Evolutionary conservation across 495 filamentous ascomycete genomes (phyloP), one percentile per base, ranked within the genome.

Genomic region (Penicillium odoratum): DNA sequence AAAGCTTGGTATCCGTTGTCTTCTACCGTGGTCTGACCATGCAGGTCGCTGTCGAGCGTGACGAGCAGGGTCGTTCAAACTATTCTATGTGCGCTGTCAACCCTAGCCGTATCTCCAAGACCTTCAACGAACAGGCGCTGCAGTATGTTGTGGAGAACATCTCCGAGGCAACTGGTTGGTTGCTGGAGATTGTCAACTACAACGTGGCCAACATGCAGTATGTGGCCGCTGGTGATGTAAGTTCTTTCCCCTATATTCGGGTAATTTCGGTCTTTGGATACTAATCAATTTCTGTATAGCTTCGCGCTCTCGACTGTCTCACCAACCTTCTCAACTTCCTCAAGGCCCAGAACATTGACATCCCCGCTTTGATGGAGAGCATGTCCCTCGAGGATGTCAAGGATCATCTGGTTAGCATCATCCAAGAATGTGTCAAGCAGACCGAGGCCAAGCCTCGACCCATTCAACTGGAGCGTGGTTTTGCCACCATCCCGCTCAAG

Each of bases 71-170:
- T 51, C 89, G 94, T 44, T 96, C 91, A 51, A 98, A 96, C 78
- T 99, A 99, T 79, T 89, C 88, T 49, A 99, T 99, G 94, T 95
- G 92, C 69, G 94, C 94, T 53, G 93, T 98, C 76, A 99, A 99
- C 74, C 94, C 94, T 42, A 94, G 91, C 78, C 85, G 94, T 61
- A 94, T 99, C 73, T 93, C 88, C 58, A 96, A 94, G 80, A 97
- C 90, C 7, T 98, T 98, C 83, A 97, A 93, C 71, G 94, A 98
- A 75, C 86, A 92, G 69, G 94, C 94, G 16, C 80, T 98, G 55
- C 93, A 96, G 65, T 98, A 95, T 66, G 90, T 98, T 21, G 92
- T 97, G 47, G 90, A 88, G 77, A 93, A 88, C 75, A 91, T 98
- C 53, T 80, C 92, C 6, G 92, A 96, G 68, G 87, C 89, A 70